Conservation (phyloP, 2,329 filamentous ascomycete species). For the Fusarium virguliforme region DNA sequence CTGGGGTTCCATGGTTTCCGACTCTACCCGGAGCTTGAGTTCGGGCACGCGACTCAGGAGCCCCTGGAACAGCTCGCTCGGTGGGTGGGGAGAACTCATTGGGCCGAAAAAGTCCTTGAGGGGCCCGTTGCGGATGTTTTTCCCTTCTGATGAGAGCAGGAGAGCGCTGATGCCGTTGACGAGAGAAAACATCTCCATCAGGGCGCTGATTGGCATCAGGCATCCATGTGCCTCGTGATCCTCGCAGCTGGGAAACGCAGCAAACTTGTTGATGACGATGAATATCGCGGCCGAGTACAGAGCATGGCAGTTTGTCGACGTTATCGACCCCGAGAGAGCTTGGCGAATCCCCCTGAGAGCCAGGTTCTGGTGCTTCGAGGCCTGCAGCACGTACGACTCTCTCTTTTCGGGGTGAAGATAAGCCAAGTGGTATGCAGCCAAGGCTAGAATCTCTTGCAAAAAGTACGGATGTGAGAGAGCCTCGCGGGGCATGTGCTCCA, state of each 20-base stretch:
- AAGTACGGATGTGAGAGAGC: constrained; percentile 39
- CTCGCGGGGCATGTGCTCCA: constrained; percentile 33
- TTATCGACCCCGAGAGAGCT: constrained; percentile 17
- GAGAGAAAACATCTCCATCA: constrained; percentile 38
- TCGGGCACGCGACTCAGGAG: constrained; percentile 20
- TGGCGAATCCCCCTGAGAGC: constrained; percentile 37
- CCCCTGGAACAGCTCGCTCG: background rate
- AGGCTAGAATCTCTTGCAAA: constrained; percentile 37
- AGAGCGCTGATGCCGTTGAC: constrained; percentile 37
- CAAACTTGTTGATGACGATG: constrained; percentile 42
- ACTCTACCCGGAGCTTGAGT: constrained; percentile 18
- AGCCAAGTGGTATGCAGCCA: constrained; percentile 38
- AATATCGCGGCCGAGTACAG: constrained; percentile 29
- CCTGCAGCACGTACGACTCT: constrained; percentile 22
- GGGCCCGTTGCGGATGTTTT: constrained; percentile 1
- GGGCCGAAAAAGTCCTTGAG: constrained; percentile 24
- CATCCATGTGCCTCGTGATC: constrained; percentile 25
- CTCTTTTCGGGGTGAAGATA: constrained; percentile 31
- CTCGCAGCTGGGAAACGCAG: constrained; percentile 36
- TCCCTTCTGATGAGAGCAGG: constrained; percentile 22
- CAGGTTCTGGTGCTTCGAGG: constrained; percentile 40
- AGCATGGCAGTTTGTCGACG: constrained; percentile 27
- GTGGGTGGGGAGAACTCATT: rapidly evolving
- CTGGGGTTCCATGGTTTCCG: constrained; percentile 18
- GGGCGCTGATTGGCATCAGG: constrained; percentile 16